phyloP scores from a whole-genome alignment of 176 grass and related monocot species.

The Carex scoparia region DNA sequence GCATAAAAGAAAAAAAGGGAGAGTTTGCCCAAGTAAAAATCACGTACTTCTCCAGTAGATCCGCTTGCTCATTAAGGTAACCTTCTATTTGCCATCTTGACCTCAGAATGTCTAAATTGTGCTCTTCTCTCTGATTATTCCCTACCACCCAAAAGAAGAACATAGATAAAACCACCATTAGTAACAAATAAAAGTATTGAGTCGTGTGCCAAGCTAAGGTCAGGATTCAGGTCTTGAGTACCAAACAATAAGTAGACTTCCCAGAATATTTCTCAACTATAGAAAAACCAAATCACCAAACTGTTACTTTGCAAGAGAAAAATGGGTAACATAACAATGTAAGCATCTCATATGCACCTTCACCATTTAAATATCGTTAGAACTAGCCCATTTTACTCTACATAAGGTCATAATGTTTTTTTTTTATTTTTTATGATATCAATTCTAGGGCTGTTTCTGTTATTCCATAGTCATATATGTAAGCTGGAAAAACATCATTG shows the following conservation, averaged over 20 bases:
- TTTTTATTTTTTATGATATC: neutral
- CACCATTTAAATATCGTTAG: neutral
- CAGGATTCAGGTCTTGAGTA: conserved; percentile 6
- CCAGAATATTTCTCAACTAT: neutral
- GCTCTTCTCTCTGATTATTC: conserved; percentile 57
- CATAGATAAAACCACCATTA: conserved; percentile 2
- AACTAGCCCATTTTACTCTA: neutral
- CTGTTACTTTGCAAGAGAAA: neutral
- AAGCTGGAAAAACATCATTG: neutral
- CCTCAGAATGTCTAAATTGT: conserved; percentile 54
- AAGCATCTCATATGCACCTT: neutral
- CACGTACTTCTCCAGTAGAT: conserved; percentile 82
- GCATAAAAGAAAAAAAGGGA: conserved; percentile 4
- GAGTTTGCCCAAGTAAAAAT: conserved; percentile 8
- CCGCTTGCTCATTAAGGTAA: conserved; percentile 87
- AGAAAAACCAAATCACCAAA: neutral
- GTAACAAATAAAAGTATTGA: neutral
- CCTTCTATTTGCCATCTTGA: conserved; percentile 97
- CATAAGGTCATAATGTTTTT: neutral
- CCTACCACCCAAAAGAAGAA: conserved; percentile 33
- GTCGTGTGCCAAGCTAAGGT: neutral
- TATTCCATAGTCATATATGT: neutral
- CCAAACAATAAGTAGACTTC: neutral
- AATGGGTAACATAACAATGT: neutral
- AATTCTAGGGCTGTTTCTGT: neutral